Evolutionary conservation across 345 rosid genomes (phyloP), one percentile per base, ranked within the genome.

Genomic region (Salix exigua): DNA sequence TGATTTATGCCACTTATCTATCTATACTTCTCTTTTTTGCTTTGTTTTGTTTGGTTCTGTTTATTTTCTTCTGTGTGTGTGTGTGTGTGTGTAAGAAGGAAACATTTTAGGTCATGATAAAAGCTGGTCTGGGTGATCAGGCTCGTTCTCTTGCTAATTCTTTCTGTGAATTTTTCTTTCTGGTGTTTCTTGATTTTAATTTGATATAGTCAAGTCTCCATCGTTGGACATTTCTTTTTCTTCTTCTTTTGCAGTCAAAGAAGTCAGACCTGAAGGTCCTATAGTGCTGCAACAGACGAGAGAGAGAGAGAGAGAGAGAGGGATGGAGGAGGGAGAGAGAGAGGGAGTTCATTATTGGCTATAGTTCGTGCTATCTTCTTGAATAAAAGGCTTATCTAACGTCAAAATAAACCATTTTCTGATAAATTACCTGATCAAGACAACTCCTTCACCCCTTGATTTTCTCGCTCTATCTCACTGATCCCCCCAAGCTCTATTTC

Each of bases 181-280:
- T 69, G 83, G 77, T 65, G 37, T 66, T 80, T 78, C 66, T 77
- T 78, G 82, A 77, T 83, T 78, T 81, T 42, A 42, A 42, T 42
- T 42, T 73, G 38, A 25, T 67, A 74, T 72, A 79, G 91, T 76
- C 85, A 85, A 71, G 90, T 89, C 91, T 84, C 88, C 83, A 85
- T 88, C 87, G 78, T 79, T 74, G 63, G 78, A 71, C 78, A 23
- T 80, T 84, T 75, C 75, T 53, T 81, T 84, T 79, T 69, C 68
- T 75, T 67, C 77, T 85, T 73, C 82, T 83, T 86, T 80, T 79
- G 76, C 88, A 82, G 89, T 88, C 88, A 84, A 87, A 77, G 74
- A 79, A 75, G 88, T 85, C 86, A 75, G 69, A 72, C 65, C 73
- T 31, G 30, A 53, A 66, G 73, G 81, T 66, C 73, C 75, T 70